Base-by-base conservation (phyloP, 805 yeast genomes). In the Yarrowia sp. region DNA sequence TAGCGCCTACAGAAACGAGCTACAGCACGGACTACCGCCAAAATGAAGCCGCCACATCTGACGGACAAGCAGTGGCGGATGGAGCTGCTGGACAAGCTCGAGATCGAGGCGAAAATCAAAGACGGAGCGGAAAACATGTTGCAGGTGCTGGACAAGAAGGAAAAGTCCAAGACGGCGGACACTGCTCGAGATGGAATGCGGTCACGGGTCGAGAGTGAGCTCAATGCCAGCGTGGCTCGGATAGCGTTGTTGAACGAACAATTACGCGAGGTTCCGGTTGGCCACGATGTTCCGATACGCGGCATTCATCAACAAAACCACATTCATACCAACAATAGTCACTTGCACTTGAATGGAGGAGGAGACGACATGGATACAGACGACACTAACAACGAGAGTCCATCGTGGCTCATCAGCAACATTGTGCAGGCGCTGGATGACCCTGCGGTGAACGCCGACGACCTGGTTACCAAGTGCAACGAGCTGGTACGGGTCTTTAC, bases 331-430 rank as follows among this genome's bases (percentile, higher is more conserved):
- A 33, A 19, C 21, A 35, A 22, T 14, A 32, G 10, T 10, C 21
- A 33, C 14, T 4, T n/a, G 21, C n/a, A 19, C n/a, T n/a, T 51
- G 32, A 21, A 51, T 9, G 43, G 41, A 22, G 46, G 28, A 10
- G 66, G 41, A 16, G 67, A 67, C 6, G 62, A 65, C 6, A 48
- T 24, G 22, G 40, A 32, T 8, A 8, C 54, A 12, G 51, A 41
- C 48, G 48, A 46, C 24, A 46, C 22, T 14, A 46, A 22, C 30
- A 44, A 48, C 16, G 72, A 67, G 40, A 80, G 83, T 66, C 83
- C 85, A 11, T 82, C 92, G 0, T 87, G 89, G 88, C 75, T 80
- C 2, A 75, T 88, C 22, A 84, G 87, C 22, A 91, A 86, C 66
- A 76, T 87, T 9, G 75, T 88, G 32, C 86, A 85, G 58, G 76